Conservation (phyloP, 352 stramenopile species). For the Phytophthora litchii region DNA sequence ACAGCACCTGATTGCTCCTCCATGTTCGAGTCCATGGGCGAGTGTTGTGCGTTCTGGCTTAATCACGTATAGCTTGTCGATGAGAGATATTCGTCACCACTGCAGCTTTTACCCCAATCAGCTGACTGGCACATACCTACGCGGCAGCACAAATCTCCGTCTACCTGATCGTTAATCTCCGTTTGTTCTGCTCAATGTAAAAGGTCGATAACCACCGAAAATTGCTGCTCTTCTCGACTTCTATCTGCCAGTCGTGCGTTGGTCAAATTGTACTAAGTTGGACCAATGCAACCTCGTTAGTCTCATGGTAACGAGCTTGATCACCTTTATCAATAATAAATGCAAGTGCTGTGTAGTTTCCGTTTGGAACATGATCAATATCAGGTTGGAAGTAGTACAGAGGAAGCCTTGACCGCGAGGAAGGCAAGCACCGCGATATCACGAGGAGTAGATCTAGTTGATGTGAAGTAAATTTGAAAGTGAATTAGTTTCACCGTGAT, state of each 20-base stretch:
- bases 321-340: conserved; percentile 15
- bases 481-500: too few species aligned
- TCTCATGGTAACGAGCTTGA: conserved; percentile 5
- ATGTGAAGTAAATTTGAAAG: too few species aligned
- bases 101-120: conserved; percentile 52
- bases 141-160: conserved; percentile 9
- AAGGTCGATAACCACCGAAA: conserved; percentile 21
- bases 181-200: conserved; percentile 20
- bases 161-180: neutral
- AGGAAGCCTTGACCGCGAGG: too few species aligned
- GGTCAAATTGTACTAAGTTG: conserved; percentile 4
- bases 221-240: conserved; percentile 19
- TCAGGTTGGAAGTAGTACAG: too few species aligned
- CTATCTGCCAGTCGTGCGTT: conserved; percentile 6
- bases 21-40: conserved; percentile 23
- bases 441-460: too few species aligned
- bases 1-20: conserved; percentile 38
- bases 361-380: conserved; percentile 16
- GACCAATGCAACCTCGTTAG: conserved; percentile 6
- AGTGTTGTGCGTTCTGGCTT: conserved; percentile 36
- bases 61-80: conserved; percentile 49
- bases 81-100: conserved; percentile 33
- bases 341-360: conserved; percentile 25
- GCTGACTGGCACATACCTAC: neutral
- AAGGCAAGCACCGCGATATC: too few species aligned